These are phyloP conservation scores for Eucalyptus pumila DNA, from an alignment of 345 rosid species.

Conservation along the genomic window DNA sequence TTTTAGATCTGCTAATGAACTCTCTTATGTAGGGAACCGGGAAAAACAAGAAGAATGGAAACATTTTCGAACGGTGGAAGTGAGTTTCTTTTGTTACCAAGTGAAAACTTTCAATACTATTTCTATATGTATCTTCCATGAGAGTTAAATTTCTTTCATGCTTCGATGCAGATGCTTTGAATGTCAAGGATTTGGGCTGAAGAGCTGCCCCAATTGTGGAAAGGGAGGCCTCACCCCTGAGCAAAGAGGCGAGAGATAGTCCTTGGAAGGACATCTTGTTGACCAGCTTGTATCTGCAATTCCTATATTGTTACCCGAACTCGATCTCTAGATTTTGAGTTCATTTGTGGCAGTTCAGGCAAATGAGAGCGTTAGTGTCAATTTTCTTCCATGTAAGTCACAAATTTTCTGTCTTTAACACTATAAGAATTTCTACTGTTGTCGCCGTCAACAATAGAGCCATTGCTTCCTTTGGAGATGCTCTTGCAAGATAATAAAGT, in stretches of 20 bases:
- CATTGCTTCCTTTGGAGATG: not conserved
- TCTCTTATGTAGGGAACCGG: constrained; percentile 44
- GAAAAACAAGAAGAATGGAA: constrained; percentile 69
- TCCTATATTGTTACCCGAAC: not conserved
- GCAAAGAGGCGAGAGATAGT: constrained; percentile 63
- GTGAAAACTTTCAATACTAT: not conserved
- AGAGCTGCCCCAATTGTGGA: constrained; percentile 64
- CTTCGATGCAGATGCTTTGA: constrained; percentile 47
- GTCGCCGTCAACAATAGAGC: not conserved
- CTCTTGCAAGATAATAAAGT: not conserved
- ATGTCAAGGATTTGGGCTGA: constrained; percentile 77
- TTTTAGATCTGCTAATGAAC: not conserved
- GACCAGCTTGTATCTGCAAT: not conserved
- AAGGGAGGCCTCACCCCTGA: constrained; percentile 69
- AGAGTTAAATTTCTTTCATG: not conserved
- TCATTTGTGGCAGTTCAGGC: not conserved
- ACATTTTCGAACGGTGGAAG: constrained; percentile 90
- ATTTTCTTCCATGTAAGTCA: not conserved
- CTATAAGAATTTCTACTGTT: not conserved
- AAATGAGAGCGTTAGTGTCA: not conserved
- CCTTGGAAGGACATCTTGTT: not conserved
- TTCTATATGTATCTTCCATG: not conserved
- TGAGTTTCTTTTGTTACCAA: constrained; percentile 6
- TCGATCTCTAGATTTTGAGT: not conserved
- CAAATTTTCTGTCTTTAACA: not conserved